These are phyloP conservation scores for Aphanomyces invadans DNA, from an alignment of 352 stramenopile species.

Conservation along the genomic window DNA sequence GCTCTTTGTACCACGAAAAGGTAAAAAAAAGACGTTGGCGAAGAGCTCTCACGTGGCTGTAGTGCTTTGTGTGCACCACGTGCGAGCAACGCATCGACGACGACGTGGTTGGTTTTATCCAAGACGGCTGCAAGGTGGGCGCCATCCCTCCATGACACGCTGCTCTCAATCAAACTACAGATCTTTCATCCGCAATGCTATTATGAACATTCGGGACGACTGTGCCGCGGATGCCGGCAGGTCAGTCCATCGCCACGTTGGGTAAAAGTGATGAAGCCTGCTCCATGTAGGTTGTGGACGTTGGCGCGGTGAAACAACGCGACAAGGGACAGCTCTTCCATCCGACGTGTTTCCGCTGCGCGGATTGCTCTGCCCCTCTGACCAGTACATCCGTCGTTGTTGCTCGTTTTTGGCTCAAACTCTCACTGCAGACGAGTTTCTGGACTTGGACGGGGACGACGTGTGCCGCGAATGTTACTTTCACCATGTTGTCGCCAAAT, in stretches of 20 bases:
- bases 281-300: background rate
- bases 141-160: too few species aligned
- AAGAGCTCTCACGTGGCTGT: too few species aligned
- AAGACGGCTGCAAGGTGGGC: background rate
- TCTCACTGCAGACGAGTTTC: background rate
- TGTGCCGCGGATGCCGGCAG: background rate
- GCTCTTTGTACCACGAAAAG: background rate
- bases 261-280: too few species aligned
- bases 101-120: background rate
- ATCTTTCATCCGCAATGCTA: background rate
- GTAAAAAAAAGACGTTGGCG: background rate
- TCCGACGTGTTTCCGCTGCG: background rate
- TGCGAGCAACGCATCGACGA: background rate
- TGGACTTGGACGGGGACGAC: background rate
- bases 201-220: background rate
- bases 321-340: background rate
- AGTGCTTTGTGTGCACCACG: constrained; percentile 5
- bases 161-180: background rate
- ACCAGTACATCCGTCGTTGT: background rate
- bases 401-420: background rate
- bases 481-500: background rate
- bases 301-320: background rate
- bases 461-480: background rate
- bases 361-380: background rate
- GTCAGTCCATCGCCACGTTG: too few species aligned